Conservation (phyloP, 257 asterid genomes). For the Petrea volubilis region DNA sequence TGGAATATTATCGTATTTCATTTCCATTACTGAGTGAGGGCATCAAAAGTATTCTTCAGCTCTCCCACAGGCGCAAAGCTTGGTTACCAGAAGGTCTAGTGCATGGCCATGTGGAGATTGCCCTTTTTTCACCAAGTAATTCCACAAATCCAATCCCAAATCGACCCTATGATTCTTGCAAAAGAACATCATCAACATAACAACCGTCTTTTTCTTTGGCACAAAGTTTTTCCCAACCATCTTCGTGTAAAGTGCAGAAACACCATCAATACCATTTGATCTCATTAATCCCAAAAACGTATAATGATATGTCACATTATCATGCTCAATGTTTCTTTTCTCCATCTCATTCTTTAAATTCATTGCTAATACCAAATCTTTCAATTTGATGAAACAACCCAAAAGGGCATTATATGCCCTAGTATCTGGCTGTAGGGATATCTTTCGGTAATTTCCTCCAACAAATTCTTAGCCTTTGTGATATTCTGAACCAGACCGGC, state of each 20-base stretch:
- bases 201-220: constrained; percentile 69
- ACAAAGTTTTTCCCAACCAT: constrained; percentile 60
- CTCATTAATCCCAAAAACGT: constrained; percentile 73
- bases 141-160: constrained; percentile 77
- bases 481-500: constrained; percentile 81
- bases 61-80: constrained; percentile 77
- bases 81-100: constrained; percentile 74
- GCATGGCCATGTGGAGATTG: constrained; percentile 84
- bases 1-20: neutral
- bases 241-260: constrained; percentile 47
- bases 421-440: constrained; percentile 51
- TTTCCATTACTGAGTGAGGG: constrained; percentile 30
- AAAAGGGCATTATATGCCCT: constrained; percentile 80
- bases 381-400: constrained; percentile 61
- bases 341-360: constrained; percentile 70
- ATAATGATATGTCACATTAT: constrained; percentile 70
- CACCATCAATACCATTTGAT: constrained; percentile 51
- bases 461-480: constrained; percentile 60
- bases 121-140: constrained; percentile 68
- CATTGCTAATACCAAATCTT: constrained; percentile 61
- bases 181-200: constrained; percentile 76
- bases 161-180: constrained; percentile 63
- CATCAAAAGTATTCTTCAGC: constrained; percentile 67
- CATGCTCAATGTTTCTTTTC: constrained; percentile 47
- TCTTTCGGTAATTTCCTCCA: constrained; percentile 49